Conservation (phyloP, 495 filamentous ascomycete species). For the Lentithecium fluviatile region DNA sequence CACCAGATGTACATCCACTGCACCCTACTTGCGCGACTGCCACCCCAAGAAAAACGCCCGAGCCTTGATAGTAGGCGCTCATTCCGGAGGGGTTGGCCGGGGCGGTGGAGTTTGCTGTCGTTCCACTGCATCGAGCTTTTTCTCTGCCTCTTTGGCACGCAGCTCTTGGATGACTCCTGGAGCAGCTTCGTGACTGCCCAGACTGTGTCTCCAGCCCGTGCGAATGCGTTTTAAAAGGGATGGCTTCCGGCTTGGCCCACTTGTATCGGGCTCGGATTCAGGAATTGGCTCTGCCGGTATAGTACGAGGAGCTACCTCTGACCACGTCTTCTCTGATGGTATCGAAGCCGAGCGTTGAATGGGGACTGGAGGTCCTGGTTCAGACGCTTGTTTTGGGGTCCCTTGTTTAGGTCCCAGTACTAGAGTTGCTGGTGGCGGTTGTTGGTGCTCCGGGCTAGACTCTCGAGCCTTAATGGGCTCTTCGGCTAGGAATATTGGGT, state of each 20-base stretch:
- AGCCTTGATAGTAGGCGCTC: too few relatives aligned
- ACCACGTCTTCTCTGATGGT: background rate
- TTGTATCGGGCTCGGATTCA: background rate
- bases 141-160: background rate
- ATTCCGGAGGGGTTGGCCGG: background rate
- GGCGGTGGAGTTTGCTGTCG: background rate
- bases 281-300: background rate
- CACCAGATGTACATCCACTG: too few relatives aligned
- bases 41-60: too few relatives aligned
- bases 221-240: background rate
- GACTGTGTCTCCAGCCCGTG: conserved; percentile 2
- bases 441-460: too few relatives aligned
- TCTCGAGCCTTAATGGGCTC: too few relatives aligned
- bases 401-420: too few relatives aligned
- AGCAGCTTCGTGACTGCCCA: conserved; percentile 3
- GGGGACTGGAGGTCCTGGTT: too few relatives aligned
- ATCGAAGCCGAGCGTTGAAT: too few relatives aligned
- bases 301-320: background rate
- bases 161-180: conserved; percentile 5
- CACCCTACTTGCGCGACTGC: too few relatives aligned
- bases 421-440: too few relatives aligned
- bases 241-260: background rate
- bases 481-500: too few relatives aligned
- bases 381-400: too few relatives aligned
- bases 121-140: background rate